Conservation (phyloP, 371 early-diverging fungal genomes). For the Blakeslea trispora region DNA sequence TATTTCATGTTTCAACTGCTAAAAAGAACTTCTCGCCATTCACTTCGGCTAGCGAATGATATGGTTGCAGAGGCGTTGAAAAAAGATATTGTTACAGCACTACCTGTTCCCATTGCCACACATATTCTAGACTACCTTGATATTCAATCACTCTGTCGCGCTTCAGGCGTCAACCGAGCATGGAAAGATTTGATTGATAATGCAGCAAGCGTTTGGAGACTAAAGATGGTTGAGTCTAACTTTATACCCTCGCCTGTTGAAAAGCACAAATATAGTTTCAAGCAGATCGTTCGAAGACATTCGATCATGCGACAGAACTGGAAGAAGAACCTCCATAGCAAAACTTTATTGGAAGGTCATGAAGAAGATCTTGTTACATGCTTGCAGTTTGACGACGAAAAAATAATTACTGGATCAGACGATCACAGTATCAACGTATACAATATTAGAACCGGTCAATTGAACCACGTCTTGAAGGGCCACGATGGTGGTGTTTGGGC, state of each 20-base stretch:
- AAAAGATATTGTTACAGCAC: slow-evolving; percentile 78
- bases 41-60: slow-evolving; percentile 84
- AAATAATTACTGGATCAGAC: slow-evolving; percentile 92
- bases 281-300: slow-evolving; percentile 77
- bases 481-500: slow-evolving; percentile 99
- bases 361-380: slow-evolving; percentile 88
- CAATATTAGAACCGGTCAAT: slow-evolving; percentile 76
- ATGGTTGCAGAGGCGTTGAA: slow-evolving; percentile 81
- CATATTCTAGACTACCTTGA: slow-evolving; percentile 84
- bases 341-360: slow-evolving; percentile 80
- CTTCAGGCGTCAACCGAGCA: slow-evolving; percentile 72
- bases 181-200: slow-evolving; percentile 85
- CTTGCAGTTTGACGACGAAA: slow-evolving; percentile 91
- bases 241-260: slow-evolving; percentile 29
- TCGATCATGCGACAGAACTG: slow-evolving; percentile 83
- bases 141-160: slow-evolving; percentile 73
- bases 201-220: slow-evolving; percentile 63
- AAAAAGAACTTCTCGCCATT: slow-evolving; percentile 43
- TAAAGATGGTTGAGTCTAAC: slow-evolving; percentile 55
- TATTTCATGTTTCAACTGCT: slow-evolving; percentile 48
- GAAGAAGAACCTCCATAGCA: slow-evolving; percentile 71
- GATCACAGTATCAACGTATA: slow-evolving; percentile 88
- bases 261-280: slow-evolving; percentile 46
- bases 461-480: slow-evolving; percentile 73
- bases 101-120: slow-evolving; percentile 78